Evolutionary conservation across 2,329 filamentous ascomycete genomes (phyloP).

Genomic region (Nannizziopsis barbatae): DNA sequence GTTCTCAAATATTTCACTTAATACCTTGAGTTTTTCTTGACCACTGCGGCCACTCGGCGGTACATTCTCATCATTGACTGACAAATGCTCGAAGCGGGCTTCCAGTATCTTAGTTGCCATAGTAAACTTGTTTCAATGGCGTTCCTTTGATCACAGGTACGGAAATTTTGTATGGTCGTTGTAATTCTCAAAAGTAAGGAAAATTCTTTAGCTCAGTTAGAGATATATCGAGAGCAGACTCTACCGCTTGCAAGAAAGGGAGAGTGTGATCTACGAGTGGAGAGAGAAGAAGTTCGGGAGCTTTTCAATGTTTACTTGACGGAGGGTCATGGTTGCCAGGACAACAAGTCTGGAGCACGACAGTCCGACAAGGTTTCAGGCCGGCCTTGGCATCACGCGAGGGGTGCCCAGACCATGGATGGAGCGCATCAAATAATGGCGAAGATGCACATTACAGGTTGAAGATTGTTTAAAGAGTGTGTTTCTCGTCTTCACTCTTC

Average conservation of each 20-base stretch:
- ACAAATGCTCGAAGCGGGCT: slow-evolving; percentile 77
- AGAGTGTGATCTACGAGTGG: not conserved
- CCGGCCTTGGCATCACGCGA: slow-evolving; percentile 5
- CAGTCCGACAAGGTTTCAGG: not conserved
- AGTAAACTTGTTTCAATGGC: slow-evolving; percentile 22
- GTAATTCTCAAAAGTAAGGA: no score
- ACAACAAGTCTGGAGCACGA: slow-evolving; percentile 10
- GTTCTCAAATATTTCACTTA: not conserved
- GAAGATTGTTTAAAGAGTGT: no score
- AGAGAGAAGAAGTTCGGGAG: not conserved
- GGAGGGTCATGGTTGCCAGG: not conserved
- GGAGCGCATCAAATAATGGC: no score
- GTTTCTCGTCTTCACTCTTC: no score
- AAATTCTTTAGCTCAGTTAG: no score
- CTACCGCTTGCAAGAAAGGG: not conserved
- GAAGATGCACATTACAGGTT: no score
- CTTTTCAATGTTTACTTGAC: slow-evolving; percentile 9
- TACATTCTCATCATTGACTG: slow-evolving; percentile 81
- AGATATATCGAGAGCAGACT: no score
- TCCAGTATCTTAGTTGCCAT: slow-evolving; percentile 73
- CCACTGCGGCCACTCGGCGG: slow-evolving; percentile 41
- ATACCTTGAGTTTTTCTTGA: slow-evolving; percentile 69
- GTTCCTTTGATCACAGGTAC: no score
- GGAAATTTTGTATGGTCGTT: no score
- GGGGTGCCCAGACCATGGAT: not conserved